Conservation (phyloP, 2,329 filamentous ascomycete genomes). For the Chaetomium sp. region DNA sequence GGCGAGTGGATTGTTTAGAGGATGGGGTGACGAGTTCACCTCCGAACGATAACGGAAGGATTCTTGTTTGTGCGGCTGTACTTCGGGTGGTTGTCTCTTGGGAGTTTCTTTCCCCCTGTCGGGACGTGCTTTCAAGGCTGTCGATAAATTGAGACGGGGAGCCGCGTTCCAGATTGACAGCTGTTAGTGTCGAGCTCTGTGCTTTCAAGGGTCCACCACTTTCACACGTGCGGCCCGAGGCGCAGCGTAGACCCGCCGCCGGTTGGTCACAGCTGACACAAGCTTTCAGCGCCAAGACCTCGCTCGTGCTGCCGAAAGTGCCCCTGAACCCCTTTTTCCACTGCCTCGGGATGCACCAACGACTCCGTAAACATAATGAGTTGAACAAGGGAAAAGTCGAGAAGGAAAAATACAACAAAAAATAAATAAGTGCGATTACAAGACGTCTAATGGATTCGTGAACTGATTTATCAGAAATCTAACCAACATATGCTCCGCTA, state of each 20-base stretch:
- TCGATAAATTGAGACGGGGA: no score
- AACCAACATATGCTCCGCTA: not conserved
- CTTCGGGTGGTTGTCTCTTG: no score
- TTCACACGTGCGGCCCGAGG: not conserved
- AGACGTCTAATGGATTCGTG: no score
- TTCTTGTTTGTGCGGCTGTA: no score
- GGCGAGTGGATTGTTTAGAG: no score
- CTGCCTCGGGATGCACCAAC: not conserved
- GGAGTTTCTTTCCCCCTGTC: no score
- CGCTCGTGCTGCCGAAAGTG: slow-evolving; percentile 2
- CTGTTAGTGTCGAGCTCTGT: not conserved
- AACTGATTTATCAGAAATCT: not conserved
- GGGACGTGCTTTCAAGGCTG: no score
- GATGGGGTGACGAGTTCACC: no score
- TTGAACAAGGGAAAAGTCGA: no score
- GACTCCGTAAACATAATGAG: not conserved
- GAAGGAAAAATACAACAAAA: no score
- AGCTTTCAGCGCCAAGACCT: not conserved
- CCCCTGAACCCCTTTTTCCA: slow-evolving; percentile 10
- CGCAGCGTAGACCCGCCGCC: not conserved
- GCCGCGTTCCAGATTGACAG: not conserved
- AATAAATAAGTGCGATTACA: no score
- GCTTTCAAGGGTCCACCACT: not conserved
- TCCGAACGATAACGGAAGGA: no score
- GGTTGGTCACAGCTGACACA: slow-evolving; percentile 2